Conservation (phyloP, 768 basidiomycete species). For the Dendrothele bispora region DNA sequence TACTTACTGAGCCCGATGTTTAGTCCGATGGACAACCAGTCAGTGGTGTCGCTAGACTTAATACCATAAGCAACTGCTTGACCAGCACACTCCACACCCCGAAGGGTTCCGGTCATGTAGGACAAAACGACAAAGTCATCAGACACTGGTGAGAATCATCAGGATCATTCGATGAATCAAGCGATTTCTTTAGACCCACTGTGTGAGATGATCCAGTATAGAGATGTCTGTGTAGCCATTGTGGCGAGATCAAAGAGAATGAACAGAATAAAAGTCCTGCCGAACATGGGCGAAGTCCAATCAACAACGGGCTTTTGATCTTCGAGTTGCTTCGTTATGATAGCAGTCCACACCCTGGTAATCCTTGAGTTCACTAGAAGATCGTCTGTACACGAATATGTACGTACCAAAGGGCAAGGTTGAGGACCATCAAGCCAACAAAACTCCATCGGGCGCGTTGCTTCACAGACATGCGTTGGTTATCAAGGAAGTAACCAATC, state of each 20-base stretch:
- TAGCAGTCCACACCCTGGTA: constrained; percentile 28
- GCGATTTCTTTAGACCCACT: no score
- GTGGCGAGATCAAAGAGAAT: constrained; percentile 31
- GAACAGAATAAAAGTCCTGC: constrained; percentile 27
- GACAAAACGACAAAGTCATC: constrained; percentile 31
- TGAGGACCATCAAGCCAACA: constrained; percentile 26
- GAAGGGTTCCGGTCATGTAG: constrained; percentile 33
- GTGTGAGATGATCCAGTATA: constrained; percentile 32
- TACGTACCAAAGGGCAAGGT: constrained; percentile 26
- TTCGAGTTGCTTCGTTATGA: constrained; percentile 29
- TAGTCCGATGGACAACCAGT: constrained; percentile 33
- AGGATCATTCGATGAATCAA: no score
- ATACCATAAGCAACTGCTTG: constrained; percentile 29
- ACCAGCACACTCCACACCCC: constrained; percentile 31
- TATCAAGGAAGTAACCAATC: constrained; percentile 32
- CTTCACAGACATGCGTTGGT: constrained; percentile 25
- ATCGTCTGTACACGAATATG: not conserved
- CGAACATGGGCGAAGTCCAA: constrained; percentile 30
- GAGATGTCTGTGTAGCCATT: constrained; percentile 31
- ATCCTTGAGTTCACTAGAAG: not conserved
- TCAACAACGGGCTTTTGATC: constrained; percentile 29
- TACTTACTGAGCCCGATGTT: constrained; percentile 32
- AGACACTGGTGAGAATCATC: constrained; percentile 21
- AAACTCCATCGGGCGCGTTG: constrained; percentile 31
- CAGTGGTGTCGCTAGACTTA: constrained; percentile 30